Evolutionary conservation across 2,329 filamentous ascomycete species (phyloP).

Genomic region (Tolypocladium tropicale): DNA sequence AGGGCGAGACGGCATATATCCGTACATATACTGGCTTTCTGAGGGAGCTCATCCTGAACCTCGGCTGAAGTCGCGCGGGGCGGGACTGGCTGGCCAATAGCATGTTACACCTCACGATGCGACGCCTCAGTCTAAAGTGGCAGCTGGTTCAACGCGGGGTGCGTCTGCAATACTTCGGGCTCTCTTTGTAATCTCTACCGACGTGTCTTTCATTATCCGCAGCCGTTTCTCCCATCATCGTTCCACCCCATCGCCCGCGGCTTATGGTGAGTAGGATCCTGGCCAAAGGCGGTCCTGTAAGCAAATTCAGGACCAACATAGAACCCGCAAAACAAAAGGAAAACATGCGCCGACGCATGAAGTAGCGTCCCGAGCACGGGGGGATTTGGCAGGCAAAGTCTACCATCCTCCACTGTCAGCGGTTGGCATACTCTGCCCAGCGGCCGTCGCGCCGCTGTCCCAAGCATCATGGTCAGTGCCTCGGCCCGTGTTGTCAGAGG

Average conservation of each 20-base stretch:
- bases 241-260: not conserved
- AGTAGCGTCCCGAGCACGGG: not conserved
- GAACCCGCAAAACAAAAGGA: not conserved
- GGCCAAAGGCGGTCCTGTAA: too few relatives aligned
- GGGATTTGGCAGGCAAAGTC: not conserved
- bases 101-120: conserved; percentile 7
- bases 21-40: not conserved
- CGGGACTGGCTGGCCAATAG: conserved; percentile 6
- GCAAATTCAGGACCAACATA: not conserved
- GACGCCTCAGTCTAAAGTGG: not conserved
- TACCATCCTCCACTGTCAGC: conserved; percentile 2
- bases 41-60: not conserved
- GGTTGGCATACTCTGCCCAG: not conserved
- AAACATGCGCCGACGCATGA: not conserved
- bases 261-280: not conserved
- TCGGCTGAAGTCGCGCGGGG: not conserved
- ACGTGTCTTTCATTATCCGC: not conserved
- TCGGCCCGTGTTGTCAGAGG: not conserved
- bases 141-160: not conserved
- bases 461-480: not conserved
- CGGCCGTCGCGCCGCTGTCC: not conserved
- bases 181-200: too few relatives aligned
- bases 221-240: not conserved
- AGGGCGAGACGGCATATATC: not conserved
- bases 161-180: not conserved